Evolutionary conservation across 495 filamentous ascomycete species (phyloP).

Genomic region (Aspergillus funiculosus): DNA sequence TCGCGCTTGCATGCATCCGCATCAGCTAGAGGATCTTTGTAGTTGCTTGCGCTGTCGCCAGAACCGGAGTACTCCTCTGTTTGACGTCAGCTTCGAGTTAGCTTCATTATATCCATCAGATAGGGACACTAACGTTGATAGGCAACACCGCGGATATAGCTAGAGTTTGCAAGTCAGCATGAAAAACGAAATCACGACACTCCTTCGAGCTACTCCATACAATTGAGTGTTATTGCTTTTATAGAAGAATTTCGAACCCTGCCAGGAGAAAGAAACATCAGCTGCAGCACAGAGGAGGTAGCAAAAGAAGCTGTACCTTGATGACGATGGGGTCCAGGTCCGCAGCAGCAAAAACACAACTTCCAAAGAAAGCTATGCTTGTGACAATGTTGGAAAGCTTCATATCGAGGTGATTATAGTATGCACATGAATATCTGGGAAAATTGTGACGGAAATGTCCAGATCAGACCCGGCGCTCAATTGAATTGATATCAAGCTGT

Average conservation of each 20-base stretch:
- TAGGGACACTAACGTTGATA: conserved; percentile 57
- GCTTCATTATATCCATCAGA: neutral
- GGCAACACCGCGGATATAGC: conserved; percentile 77
- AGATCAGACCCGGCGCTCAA: no score
- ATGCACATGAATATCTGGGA: neutral
- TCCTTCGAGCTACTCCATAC: conserved; percentile 38
- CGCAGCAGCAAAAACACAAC: conserved; percentile 24
- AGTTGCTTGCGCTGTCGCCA: conserved; percentile 31
- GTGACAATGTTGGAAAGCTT: conserved; percentile 23
- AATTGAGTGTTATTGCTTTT: conserved; percentile 70
- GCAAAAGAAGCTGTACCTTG: conserved; percentile 40
- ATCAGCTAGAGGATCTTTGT: conserved; percentile 67
- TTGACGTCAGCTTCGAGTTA: conserved; percentile 9
- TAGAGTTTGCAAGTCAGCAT: conserved; percentile 17
- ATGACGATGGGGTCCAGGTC: conserved; percentile 56
- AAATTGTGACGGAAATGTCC: neutral
- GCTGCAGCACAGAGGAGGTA: neutral
- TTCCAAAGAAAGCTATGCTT: conserved; percentile 20
- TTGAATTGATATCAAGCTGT: neutral
- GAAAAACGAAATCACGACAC: no score
- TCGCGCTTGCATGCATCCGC: conserved; percentile 64
- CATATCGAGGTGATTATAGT: conserved; percentile 14
- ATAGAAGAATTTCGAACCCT: conserved; percentile 76
- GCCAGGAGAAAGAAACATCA: neutral
- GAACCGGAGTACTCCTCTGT: conserved; percentile 44